Evolutionary conservation across 2,329 filamentous ascomycete species (phyloP), one percentile per base, ranked within the genome.

Genomic region (Chaetomium sp.): DNA sequence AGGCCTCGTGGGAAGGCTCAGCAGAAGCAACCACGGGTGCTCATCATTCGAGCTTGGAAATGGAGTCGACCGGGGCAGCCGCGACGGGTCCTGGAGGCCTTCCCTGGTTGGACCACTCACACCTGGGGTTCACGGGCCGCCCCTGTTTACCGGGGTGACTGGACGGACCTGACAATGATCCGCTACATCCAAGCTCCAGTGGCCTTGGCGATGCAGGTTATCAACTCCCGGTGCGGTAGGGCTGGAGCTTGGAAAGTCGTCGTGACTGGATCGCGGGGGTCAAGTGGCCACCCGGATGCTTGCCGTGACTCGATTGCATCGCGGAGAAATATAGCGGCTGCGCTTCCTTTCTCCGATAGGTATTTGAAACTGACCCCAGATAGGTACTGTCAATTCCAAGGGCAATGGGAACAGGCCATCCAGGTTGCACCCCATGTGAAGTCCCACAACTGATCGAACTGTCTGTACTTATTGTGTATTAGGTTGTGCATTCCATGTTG

Each of bases 121-220:
- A 42, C 38, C 38, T 42, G 38, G 38, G 38, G 38, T 42, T 42
- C 38, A 42, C 50, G 16, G 23, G 23, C 23, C 27, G 49, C 31
- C 53, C 53, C 53, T 56, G 53, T 12, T 33, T 8, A 2, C 53
- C n/a, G 53, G 53, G 29, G 33, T 56, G 53, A 56, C 53, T 56
- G 53, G 53, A 38, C 53, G 33, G 53, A 21, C 51, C 31, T 25
- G 51, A 31, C 13, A 68, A 68, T 69, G 66, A 69, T 68, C 67
- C 69, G 69, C 60, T 55, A 51, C 60, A 65, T 38, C 38, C 23
- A 27, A 35, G 55, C 57, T 29, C 23, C 27, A 25, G 21, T 2
- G 16, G 31, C 47, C 58, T 67, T 68, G 56, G 65, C 49, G 56
- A 65, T 70, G 67, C 69, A 69, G 68, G 66, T 65, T 65, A 33